Evolutionary conservation across 192 early-diverging fungal genomes (phyloP).

Genomic region (Geranomyces variabilis): DNA sequence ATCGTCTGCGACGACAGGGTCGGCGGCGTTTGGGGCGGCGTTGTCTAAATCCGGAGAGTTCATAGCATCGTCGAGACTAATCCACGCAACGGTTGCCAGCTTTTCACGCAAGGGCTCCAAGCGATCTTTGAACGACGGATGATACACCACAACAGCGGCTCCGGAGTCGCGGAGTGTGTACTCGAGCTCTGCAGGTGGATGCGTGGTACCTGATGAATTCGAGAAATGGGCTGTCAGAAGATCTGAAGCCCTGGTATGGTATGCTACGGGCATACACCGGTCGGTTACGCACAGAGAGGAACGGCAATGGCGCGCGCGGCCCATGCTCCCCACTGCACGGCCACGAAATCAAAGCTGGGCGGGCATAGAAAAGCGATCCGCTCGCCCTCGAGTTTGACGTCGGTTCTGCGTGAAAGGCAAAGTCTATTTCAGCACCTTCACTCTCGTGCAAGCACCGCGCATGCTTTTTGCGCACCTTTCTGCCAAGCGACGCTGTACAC

Average conservation of each 20-base stretch:
- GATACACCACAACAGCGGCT: slow-evolving; percentile 61
- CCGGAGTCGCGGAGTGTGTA: slow-evolving; percentile 75
- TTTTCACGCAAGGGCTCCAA: slow-evolving; percentile 29
- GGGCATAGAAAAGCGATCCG: slow-evolving; percentile 43
- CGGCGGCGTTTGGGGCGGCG: too few species aligned
- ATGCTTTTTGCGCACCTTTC: slow-evolving; percentile 3
- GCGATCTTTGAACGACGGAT: slow-evolving; percentile 50
- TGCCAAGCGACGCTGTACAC: not conserved
- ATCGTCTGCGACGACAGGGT: not conserved
- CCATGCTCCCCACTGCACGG: slow-evolving; percentile 55
- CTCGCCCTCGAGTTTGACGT: not conserved
- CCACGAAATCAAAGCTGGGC: slow-evolving; percentile 37
- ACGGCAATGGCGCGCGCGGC: slow-evolving; percentile 79
- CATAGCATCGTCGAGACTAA: not conserved
- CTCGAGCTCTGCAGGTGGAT: slow-evolving; percentile 75
- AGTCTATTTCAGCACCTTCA: not conserved
- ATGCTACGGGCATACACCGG: slow-evolving; percentile 43
- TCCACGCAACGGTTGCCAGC: slow-evolving; percentile 8
- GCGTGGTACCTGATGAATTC: slow-evolving; percentile 64
- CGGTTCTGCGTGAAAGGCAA: not conserved
- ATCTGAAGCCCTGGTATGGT: not conserved
- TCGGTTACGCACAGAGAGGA: slow-evolving; percentile 64
- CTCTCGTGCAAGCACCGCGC: not conserved
- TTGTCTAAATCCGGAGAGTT: too few species aligned
- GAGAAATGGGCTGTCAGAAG: too few species aligned